A percentile compares a stretch with the other conserved stretches of the same genome.
Conservation (phyloP, 2,329 filamentous ascomycete genomes). For the Macrophomina phaseolina region DNA sequence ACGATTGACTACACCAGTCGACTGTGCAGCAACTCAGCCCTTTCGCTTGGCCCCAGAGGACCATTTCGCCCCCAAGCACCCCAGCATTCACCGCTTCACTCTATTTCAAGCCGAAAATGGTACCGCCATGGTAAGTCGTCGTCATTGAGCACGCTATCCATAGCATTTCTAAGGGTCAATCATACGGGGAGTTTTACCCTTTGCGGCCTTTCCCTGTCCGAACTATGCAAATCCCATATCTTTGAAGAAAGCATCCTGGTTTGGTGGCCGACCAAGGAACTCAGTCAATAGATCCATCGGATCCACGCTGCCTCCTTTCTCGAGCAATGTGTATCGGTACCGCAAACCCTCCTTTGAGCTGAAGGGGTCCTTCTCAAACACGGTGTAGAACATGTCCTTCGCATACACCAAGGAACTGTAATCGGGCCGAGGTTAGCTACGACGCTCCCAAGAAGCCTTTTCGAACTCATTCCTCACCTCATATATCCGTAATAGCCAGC, state of each 20-base stretch:
- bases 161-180: too few relatives aligned
- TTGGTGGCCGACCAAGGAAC: slow-evolving; percentile 78
- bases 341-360: slow-evolving; percentile 72
- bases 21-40: neutral
- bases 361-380: slow-evolving; percentile 81
- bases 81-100: neutral
- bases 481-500: slow-evolving; percentile 76
- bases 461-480: neutral
- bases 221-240: slow-evolving; percentile 66
- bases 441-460: neutral
- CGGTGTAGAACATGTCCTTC: slow-evolving; percentile 82
- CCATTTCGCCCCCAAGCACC: neutral
- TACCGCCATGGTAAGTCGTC: neutral
- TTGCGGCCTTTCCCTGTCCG: neutral
- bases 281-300: slow-evolving; percentile 81
- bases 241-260: slow-evolving; percentile 77
- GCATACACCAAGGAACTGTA: slow-evolving; percentile 76
- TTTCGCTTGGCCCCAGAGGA: neutral
- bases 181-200: too few relatives aligned
- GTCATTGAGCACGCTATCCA: too few relatives aligned
- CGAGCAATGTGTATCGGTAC: slow-evolving; percentile 78
- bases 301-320: slow-evolving; percentile 77
- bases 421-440: neutral
- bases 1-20: neutral
- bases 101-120: neutral